Evolutionary conservation across 2,329 filamentous ascomycete species (phyloP).

Genomic region (Sordariomycetes sp.): DNA sequence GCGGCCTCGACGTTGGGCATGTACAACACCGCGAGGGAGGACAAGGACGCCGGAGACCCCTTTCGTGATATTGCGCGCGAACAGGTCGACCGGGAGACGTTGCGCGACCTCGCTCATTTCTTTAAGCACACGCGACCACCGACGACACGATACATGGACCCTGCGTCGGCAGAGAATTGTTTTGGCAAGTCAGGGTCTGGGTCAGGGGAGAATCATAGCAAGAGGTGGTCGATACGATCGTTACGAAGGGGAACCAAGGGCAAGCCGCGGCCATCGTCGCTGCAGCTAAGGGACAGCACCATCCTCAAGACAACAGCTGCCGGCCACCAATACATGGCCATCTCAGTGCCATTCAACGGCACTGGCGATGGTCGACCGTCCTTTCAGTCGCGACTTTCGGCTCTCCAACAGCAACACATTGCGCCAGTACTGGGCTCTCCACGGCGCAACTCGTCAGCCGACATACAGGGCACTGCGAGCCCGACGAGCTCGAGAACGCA

Average conservation of each 20-base stretch:
- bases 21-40: not conserved
- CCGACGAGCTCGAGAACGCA: not conserved
- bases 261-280: not conserved
- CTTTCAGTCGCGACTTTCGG: slow-evolving; percentile 2
- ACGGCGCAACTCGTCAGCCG: not conserved
- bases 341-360: not conserved
- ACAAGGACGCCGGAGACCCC: not conserved
- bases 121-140: slow-evolving; percentile 2
- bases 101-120: slow-evolving; percentile 4
- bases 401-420: slow-evolving; percentile 1
- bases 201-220: not conserved
- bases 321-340: slow-evolving; percentile 4
- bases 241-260: slow-evolving; percentile 1
- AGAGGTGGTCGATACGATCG: slow-evolving; percentile 4
- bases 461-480: not conserved
- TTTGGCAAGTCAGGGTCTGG: not conserved
- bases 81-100: slow-evolving; percentile 2
- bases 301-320: slow-evolving; percentile 3
- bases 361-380: not conserved
- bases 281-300: not conserved
- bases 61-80: slow-evolving; percentile 3
- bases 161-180: not conserved
- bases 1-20: slow-evolving; percentile 1
- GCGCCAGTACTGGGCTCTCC: not conserved
- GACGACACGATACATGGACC: not conserved